A percentile compares a stretch with the other conserved stretches of the same genome.
These are phyloP conservation scores for Dianthus caryophyllus DNA, from an alignment of 148 eudicot genomes.

Conservation along the genomic window DNA sequence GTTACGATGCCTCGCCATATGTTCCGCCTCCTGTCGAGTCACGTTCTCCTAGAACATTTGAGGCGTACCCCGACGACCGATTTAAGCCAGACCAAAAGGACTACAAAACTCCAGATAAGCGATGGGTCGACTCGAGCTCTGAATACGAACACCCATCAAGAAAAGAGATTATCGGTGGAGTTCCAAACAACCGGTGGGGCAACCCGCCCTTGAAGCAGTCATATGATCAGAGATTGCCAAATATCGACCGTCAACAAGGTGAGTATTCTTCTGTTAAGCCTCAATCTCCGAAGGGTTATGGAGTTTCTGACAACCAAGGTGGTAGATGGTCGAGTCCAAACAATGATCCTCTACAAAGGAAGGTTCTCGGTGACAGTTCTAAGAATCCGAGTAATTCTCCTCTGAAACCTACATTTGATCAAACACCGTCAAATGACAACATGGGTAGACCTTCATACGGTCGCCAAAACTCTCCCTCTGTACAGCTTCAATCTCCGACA, in stretches of 20 bases:
- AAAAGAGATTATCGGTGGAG: neutral
- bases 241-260: neutral
- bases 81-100: constrained; percentile 6
- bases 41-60: neutral
- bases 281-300: constrained; percentile 15
- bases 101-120: neutral
- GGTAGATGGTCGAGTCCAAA: constrained; percentile 14
- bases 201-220: constrained; percentile 3
- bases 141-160: constrained; percentile 1
- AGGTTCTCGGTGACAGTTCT: neutral
- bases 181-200: constrained; percentile 8
- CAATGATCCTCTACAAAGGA: constrained; percentile 1
- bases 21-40: neutral
- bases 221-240: neutral
- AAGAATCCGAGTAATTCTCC: constrained; percentile 3
- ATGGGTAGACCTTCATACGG: neutral
- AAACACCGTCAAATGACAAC: neutral
- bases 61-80: neutral
- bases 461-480: neutral
- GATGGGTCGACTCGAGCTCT: constrained; percentile 1
- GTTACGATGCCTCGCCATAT: neutral
- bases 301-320: constrained; percentile 6
- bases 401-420: constrained; percentile 10
- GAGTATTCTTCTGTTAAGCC: neutral
- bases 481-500: neutral